Evolutionary conservation across 768 basidiomycete species (phyloP), one percentile per base, ranked within the genome.

Genomic region (Termitomyces sp.): DNA sequence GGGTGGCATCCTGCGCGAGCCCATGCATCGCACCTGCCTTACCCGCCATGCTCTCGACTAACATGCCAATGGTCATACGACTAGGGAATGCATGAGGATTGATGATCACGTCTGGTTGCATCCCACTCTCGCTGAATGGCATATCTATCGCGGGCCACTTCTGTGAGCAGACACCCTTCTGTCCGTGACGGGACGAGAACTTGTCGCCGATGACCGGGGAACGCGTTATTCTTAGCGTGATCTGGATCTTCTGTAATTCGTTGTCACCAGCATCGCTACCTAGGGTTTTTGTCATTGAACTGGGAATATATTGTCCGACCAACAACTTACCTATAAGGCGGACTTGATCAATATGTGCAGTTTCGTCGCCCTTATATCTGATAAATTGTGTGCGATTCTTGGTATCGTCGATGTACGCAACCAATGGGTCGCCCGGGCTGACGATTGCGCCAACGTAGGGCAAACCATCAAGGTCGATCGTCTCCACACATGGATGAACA

Each of bases 41-140:
- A n/a, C 97, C 97, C 0, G 97, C 97, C 86, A 98, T 87, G 73
- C 93, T 96, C 79, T 99, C 97, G 58, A 99, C 94, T 70, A 99
- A 87, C 97, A 99, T 99, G 58, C 97, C 97, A 65, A 99, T 99
- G 1, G 97, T 99, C 97, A 99, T 99, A 64, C 97, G 92, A 79
- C 88, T 91, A 2, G 97, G 97, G 80, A 99, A 99, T 16, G 97
- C 97, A 70, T 99, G 97, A 36, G 97, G 97, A 74, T 99, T 99
- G 78, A 99, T 98, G 71, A 99, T 98, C 51, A 99, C 85, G 72
- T 99, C 97, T 1, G 97, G 97, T 72, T 98, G 96, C 82, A 99
- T 94, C 16, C 97, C 97, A 58, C 92, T 96, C 76, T 99, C 97
- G 65, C 87, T 88, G 80, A 99, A 98, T 14, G 97, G 97, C 97